A percentile compares a stretch with the other conserved stretches of the same genome.
phyloP scores from a whole-genome alignment of 1,284 basidiomycete species.

The Ganoderma multipileum region DNA sequence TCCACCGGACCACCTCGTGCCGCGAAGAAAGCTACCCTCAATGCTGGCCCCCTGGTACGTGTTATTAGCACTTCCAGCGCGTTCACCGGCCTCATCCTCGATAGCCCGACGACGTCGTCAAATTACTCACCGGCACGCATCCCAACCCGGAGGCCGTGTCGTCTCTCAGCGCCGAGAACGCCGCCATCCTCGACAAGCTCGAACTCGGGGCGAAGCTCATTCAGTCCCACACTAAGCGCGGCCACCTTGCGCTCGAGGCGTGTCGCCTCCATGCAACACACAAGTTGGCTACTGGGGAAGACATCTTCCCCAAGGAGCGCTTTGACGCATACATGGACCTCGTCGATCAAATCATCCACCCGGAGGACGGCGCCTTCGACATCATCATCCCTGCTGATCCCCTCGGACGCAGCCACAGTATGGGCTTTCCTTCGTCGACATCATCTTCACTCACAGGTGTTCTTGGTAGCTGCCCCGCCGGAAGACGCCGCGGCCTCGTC shows the following conservation, averaged over 20 bases:
- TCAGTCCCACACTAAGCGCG: neutral
- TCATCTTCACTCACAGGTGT: neutral
- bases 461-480: neutral
- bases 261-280: neutral
- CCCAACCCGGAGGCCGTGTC: neutral
- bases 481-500: no score
- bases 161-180: neutral
- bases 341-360: neutral
- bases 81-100: neutral
- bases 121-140: neutral
- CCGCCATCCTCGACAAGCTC: neutral
- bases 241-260: neutral
- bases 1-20: neutral
- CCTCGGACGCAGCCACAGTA: neutral
- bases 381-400: no score
- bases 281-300: neutral
- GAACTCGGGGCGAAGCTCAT: neutral
- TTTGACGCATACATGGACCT: neutral
- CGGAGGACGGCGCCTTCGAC: neutral
- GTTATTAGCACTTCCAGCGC: no score
- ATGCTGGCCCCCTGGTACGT: neutral
- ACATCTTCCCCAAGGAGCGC: neutral
- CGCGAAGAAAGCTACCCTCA: neutral
- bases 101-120: neutral
- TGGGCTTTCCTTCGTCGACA: neutral